Conservation (phyloP, 1,139 yeast genomes). For the Entelexis sorbosivorans region DNA sequence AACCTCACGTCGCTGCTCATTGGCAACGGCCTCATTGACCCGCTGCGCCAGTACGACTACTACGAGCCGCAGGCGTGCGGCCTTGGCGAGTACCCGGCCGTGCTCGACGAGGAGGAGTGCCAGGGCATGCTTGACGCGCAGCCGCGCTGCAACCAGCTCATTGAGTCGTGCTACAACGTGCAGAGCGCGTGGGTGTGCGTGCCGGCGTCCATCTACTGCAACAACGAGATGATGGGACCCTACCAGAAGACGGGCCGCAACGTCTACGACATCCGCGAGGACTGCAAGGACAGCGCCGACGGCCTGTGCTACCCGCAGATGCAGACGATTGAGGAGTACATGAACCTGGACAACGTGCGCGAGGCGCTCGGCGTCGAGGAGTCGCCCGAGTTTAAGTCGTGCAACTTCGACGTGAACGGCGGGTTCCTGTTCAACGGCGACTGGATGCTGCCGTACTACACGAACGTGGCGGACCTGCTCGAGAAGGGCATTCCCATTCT, state of each 20-base stretch:
- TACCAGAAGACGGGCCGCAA: conserved; percentile 84
- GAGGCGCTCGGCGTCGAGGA: conserved; percentile 77
- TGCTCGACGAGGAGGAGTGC: conserved; percentile 70
- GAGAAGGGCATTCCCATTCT: conserved; percentile 61
- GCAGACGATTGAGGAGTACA: conserved; percentile 53
- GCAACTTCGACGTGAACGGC: conserved; percentile 56
- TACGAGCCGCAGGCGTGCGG: conserved; percentile 99
- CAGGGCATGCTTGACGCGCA: conserved; percentile 56
- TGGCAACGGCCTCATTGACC: conserved; percentile 95
- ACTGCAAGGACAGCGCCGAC: conserved; percentile 43
- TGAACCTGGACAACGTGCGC: conserved; percentile 59
- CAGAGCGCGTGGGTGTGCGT: conserved; percentile 83
- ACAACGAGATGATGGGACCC: conserved; percentile 74
- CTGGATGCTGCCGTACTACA: conserved; percentile 57
- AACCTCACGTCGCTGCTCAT: conserved; percentile 78
- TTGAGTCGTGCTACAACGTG: conserved; percentile 67
- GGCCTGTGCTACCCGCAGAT: conserved; percentile 64
- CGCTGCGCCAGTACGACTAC: conserved; percentile 73
- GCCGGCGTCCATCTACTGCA: conserved; percentile 83
- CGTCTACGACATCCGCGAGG: conserved; percentile 82
- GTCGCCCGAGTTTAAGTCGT: conserved; percentile 68
- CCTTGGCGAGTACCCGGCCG: conserved; percentile 74
- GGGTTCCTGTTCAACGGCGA: conserved; percentile 55
- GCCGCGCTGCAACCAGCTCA: conserved; percentile 73
- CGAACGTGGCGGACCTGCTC: conserved; percentile 47